Evolutionary conservation across 257 asterid genomes (phyloP).

Genomic region (Vinca minor): DNA sequence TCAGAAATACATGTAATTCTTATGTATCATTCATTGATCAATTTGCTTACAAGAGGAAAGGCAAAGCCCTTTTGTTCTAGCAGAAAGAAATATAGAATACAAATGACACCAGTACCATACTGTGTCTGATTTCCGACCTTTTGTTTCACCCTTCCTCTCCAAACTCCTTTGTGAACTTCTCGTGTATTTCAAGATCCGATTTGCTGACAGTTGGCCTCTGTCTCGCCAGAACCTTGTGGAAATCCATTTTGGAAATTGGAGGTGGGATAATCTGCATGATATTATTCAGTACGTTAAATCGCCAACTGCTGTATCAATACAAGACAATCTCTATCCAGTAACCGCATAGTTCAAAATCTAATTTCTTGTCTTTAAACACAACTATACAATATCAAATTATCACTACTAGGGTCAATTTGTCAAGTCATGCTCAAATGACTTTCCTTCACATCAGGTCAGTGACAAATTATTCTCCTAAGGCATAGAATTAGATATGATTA

Average conservation of each 20-base stretch:
- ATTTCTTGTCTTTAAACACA: neutral
- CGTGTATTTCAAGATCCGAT: constrained; percentile 84
- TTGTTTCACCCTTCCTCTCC: constrained; percentile 91
- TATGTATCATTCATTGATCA: neutral
- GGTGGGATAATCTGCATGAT: constrained; percentile 74
- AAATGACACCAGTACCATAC: constrained; percentile 19
- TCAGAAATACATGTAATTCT: constrained; percentile 25
- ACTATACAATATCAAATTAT: no score
- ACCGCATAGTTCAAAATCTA: neutral
- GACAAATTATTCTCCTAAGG: no score
- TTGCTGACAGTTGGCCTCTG: constrained; percentile 96
- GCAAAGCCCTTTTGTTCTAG: neutral
- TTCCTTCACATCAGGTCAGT: no score
- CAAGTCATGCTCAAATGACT: no score
- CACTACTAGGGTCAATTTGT: no score
- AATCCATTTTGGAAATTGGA: constrained; percentile 73
- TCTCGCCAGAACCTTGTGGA: constrained; percentile 86
- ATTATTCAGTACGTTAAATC: constrained; percentile 3
- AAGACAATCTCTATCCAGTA: no score
- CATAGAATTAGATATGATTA: no score
- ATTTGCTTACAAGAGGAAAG: constrained; percentile 11
- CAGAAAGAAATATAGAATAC: constrained; percentile 22
- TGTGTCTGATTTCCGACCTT: no score
- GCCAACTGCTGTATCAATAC: neutral
- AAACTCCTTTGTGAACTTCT: constrained; percentile 82